These are phyloP conservation scores for Fagopyrum esculentum DNA, from an alignment of 148 eudicot species.

Conservation along the genomic window DNA sequence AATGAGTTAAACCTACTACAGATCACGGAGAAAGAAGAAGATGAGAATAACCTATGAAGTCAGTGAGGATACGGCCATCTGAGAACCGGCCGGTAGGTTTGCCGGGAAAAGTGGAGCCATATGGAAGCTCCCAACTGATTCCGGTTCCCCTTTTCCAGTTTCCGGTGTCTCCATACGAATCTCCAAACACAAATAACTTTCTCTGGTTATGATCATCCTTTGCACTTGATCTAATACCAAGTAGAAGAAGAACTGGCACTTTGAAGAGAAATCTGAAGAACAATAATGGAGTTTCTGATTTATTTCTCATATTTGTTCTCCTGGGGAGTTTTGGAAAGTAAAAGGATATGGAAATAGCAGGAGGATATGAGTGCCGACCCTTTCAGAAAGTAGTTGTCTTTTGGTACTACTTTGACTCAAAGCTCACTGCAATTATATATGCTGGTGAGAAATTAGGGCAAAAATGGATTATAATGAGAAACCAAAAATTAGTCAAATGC, in stretches of 20 bases:
- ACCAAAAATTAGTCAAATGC: not conserved
- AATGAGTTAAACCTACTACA: not conserved
- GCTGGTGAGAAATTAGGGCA: not conserved
- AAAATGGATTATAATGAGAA: not conserved
- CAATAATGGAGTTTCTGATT: not conserved
- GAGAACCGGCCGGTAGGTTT: slow-evolving; percentile 79
- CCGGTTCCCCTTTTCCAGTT: slow-evolving; percentile 36
- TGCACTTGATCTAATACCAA: not conserved
- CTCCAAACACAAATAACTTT: slow-evolving; percentile 71
- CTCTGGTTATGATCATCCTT: not conserved
- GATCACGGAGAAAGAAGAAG: not conserved
- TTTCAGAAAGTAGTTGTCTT: not conserved
- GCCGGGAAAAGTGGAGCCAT: slow-evolving; percentile 74
- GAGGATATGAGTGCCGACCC: not conserved
- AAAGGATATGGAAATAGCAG: not conserved
- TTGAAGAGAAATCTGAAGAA: not conserved
- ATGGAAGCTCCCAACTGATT: slow-evolving; percentile 51
- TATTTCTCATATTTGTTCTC: not conserved
- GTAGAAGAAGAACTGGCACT: not conserved
- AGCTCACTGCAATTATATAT: not conserved
- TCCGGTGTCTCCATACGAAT: slow-evolving; percentile 82
- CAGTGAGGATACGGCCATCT: slow-evolving; percentile 72
- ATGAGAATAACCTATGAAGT: slow-evolving; percentile 40
- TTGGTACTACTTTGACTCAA: not conserved
- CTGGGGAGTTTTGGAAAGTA: not conserved